Percentiles rank a stretch among this genome's conserved stretches.
Conservation (phyloP, 1,284 basidiomycete genomes). For the Cystobasidiaceae sp. region DNA sequence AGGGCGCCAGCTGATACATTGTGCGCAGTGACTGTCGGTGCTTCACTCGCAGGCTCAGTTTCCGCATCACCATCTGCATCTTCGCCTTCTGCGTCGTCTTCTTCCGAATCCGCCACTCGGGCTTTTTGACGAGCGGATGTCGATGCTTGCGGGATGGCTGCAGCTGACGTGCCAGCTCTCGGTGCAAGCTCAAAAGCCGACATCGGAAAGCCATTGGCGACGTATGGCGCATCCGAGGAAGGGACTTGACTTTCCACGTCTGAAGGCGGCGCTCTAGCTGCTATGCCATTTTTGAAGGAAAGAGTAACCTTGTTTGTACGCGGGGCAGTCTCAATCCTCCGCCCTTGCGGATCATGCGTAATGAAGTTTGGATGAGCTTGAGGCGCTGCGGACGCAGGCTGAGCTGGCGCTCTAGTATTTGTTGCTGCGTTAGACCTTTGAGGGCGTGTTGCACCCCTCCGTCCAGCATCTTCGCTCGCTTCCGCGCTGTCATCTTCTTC, state of each 20-base stretch:
- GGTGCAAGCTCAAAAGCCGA: no score
- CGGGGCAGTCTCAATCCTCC: no score
- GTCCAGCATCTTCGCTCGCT: neutral
- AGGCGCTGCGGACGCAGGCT: neutral
- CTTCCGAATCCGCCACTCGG: slow-evolving; percentile 3
- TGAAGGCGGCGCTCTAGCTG: neutral
- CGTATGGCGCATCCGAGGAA: slow-evolving; percentile 7
- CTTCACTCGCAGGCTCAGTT: slow-evolving; percentile 4
- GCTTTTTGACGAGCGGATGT: neutral
- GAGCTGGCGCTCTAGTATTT: neutral
- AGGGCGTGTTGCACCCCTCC: neutral
- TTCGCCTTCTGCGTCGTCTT: slow-evolving; percentile 26
- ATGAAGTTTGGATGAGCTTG: neutral
- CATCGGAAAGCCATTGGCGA: neutral
- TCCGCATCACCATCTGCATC: no score
- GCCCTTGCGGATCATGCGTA: neutral
- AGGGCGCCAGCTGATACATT: neutral
- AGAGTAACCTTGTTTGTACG: no score
- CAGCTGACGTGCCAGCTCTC: no score
- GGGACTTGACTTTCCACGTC: slow-evolving; percentile 8
- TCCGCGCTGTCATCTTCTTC: slow-evolving; percentile 12
- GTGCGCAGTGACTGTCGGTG: slow-evolving; percentile 8
- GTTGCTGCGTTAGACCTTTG: neutral
- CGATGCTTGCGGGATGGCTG: neutral
- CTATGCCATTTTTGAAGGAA: neutral